Evolutionary conservation across 2,329 filamentous ascomycete species (phyloP), one percentile per base, ranked within the genome.

Genomic region (Fusarium sp.): DNA sequence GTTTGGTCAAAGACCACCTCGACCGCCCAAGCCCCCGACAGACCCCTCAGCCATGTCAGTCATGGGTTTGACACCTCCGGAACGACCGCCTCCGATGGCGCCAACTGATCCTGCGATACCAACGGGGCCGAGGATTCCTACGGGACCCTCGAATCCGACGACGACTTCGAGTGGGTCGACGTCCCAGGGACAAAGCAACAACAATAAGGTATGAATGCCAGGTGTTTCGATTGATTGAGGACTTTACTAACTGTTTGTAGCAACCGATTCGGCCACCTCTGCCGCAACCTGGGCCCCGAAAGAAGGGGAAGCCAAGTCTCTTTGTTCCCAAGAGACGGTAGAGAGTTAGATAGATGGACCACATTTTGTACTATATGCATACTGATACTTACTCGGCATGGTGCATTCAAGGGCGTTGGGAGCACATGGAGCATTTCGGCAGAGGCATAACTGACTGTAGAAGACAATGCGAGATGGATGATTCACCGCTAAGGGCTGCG

Each of bases 21-120:
- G 75, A 42, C 75, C 75, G 10, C 67, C 75, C 5, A 79, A 79
- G 64, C 74, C 77, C n/a, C 81, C 82, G n/a, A 81, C 79, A 31
- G 87, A 89, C 62, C 87, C 87, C 3, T 87, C 87, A 2, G 87
- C 87, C 20, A 87, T 88, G 85, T 84, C 86, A 64, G 84, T 86
- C 22, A 80, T 89, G 53, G 87, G 87, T 8, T 78, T 89, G 71
- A 81, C 78, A 12, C 86, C 86, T 24, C 86, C 86, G 8, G 82
- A 84, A 67, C 80, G 85, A 40, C 83, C 84, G 51, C 82, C 83
- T 4, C 76, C 83, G 31, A 73, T 71, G n/a, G 51, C 59, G 17
- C 66, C 77, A 12, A 69, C 71, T 17, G 38, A 67, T 6, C 71
- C 63, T 24, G 57, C 69, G 22, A 67, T 69, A 35, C 46, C 68